Evolutionary conservation across 2,329 filamentous ascomycete genomes (phyloP).

Genomic region (Hyphodiscus sp.): DNA sequence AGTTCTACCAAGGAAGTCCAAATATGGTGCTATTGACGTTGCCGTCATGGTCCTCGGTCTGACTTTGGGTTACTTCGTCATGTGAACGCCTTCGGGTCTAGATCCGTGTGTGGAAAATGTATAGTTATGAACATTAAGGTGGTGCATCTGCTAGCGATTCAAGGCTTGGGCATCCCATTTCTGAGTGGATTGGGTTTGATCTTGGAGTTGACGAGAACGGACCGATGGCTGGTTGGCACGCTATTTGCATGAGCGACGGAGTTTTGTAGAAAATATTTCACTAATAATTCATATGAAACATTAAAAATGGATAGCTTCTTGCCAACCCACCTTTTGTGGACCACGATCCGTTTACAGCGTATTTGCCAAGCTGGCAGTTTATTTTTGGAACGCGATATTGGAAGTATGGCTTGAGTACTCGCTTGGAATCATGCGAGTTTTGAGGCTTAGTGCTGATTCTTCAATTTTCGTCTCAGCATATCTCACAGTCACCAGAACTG

Average conservation of each 20-base stretch:
- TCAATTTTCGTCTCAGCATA: no score
- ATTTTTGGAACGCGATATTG: no score
- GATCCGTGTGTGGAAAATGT: background rate
- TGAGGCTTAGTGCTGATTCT: no score
- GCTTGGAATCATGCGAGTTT: no score
- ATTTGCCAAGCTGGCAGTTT: background rate
- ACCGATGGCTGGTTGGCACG: background rate
- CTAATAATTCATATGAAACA: background rate
- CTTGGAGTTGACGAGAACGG: background rate
- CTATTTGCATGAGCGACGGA: background rate
- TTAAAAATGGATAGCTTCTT: background rate
- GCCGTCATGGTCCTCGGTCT: conserved; percentile 27
- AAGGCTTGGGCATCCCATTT: background rate
- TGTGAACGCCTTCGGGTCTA: conserved; percentile 19
- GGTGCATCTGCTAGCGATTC: background rate
- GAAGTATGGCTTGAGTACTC: no score
- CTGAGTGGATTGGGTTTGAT: background rate
- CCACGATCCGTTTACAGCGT: background rate
- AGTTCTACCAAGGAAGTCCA: conserved; percentile 14
- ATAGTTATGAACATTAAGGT: background rate
- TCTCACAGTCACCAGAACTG: no score
- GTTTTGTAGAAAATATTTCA: background rate
- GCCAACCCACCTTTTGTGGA: background rate
- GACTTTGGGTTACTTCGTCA: conserved; percentile 28
- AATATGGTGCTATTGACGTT: conserved; percentile 23